Base-by-base conservation (phyloP, 129 eudicot species). In the Centella asiatica region DNA sequence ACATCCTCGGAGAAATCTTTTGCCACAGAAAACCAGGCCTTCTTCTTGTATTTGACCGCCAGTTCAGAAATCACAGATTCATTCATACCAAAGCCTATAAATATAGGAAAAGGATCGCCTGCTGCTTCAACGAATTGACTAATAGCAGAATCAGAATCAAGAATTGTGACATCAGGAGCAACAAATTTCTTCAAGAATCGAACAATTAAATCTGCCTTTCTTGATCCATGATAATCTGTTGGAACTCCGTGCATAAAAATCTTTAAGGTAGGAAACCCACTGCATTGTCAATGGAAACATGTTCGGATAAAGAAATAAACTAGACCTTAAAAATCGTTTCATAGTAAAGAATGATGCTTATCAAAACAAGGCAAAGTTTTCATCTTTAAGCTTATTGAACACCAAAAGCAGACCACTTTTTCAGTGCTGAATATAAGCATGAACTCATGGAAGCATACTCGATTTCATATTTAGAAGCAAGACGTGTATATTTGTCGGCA, bases 11-110 rank as follows among this genome's bases (percentile, higher is more conserved):
- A 85, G 62, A 85, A 80, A 70, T 75, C 96, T 63, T 80, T 88
- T 39, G 96, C 96, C 62, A 93, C 95, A 29, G 99, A 76, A 75
- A 93, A 93, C 99, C 99, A 93, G 75, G 95, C 99, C 56, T 73
- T 93, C 66, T 83, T 88, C 81, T 93, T 93, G 74, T 78, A 93
- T 74, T 85, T 85, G 44, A 80, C 56, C 40, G 87, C 95, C 65
- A 93, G 60, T 55, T 83, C 65, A 40, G 78, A 78, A 59, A 93
- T 69, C 29, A 68, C 45, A 33, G 93, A 85, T 74, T 93, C 95
- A 76, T 88, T 68, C 63, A 93, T 67, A 59, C 95, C 96, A 75
- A 93, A 78, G 22, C 96, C 99, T 61, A 93, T 57, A 45, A 75
- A 93, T 71, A 88, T 72, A 47, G 99, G 99, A 64, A 93, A 93